These are phyloP conservation scores for Phoma sp. DNA, from an alignment of 2,329 filamentous ascomycete genomes.

Conservation along the genomic window DNA sequence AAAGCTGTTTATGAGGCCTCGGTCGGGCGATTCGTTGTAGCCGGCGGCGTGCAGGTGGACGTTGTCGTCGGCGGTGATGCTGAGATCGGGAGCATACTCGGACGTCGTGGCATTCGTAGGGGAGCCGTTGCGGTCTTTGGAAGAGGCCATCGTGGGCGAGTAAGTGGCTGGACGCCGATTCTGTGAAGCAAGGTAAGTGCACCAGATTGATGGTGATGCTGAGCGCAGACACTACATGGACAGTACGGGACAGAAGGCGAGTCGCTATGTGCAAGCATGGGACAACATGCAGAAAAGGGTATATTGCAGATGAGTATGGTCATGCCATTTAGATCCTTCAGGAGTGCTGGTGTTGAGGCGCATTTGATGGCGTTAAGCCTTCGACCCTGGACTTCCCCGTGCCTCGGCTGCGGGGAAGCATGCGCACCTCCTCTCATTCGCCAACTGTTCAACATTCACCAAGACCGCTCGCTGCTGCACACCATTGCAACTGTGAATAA, in stretches of 20 bases:
- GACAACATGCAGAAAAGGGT: not conserved
- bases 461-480: not conserved
- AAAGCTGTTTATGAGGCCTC: constrained; percentile 80
- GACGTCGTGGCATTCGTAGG: constrained; percentile 5
- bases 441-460: not conserved
- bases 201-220: not conserved
- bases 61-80: constrained; percentile 53
- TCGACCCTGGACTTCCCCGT: constrained; percentile 20
- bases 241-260: not conserved
- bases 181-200: not conserved
- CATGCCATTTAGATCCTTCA: constrained; percentile 12
- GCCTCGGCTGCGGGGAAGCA: constrained; percentile 29
- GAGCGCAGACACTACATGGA: constrained; percentile 9
- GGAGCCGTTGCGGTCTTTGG: not conserved
- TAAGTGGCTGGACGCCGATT: not conserved
- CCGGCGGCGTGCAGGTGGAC: constrained; percentile 55
- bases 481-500: not conserved
- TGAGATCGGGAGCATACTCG: constrained; percentile 53
- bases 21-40: constrained; percentile 59
- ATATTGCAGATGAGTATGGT: not conserved
- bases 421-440: constrained; percentile 4
- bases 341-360: constrained; percentile 4
- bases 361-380: constrained; percentile 11
- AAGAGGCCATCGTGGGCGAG: constrained; percentile 6
- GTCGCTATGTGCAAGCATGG: not conserved